These are phyloP conservation scores for Ustilago hordei DNA, from an alignment of 1,284 basidiomycete species.

Conservation along the genomic window DNA sequence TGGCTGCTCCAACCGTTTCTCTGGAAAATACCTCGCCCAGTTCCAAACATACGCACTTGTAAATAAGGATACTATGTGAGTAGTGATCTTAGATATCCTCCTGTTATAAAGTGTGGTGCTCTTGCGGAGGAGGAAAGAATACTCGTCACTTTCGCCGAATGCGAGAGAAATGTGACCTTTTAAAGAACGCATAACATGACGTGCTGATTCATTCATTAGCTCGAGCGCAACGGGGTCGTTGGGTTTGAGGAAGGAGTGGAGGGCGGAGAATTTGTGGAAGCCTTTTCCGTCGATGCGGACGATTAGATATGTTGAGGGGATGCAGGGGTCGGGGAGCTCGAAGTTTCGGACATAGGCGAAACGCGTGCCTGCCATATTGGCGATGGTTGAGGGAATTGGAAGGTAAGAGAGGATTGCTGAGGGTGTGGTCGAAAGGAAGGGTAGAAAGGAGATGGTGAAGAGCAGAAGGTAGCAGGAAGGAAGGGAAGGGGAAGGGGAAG, in stretches of 20 bases:
- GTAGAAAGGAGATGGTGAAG: not conserved
- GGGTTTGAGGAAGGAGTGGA: slow-evolving; percentile 86
- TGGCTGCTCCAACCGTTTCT: slow-evolving; percentile 78
- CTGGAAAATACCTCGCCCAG: slow-evolving; percentile 84
- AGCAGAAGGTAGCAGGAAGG: not conserved
- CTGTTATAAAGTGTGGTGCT: slow-evolving; percentile 84
- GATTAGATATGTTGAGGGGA: slow-evolving; percentile 87
- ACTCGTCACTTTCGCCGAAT: slow-evolving; percentile 98
- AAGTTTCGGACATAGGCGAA: slow-evolving; percentile 91
- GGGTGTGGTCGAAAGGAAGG: no score
- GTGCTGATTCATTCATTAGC: slow-evolving; percentile 92
- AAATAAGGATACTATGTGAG: slow-evolving; percentile 88
- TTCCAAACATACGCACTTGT: slow-evolving; percentile 90
- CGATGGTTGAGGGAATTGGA: no score
- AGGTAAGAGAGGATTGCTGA: not conserved
- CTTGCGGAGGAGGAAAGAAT: slow-evolving; percentile 88
- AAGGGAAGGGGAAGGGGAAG: not conserved
- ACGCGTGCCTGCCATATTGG: slow-evolving; percentile 85
- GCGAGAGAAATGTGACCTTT: slow-evolving; percentile 71
- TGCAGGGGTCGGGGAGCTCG: slow-evolving; percentile 86
- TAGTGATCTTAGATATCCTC: slow-evolving; percentile 83
- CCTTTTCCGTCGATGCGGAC: slow-evolving; percentile 92
- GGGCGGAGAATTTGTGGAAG: slow-evolving; percentile 93
- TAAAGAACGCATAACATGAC: slow-evolving; percentile 77
- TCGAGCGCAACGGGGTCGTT: slow-evolving; percentile 88